These are phyloP conservation scores for Eutrema salsugineum DNA, from an alignment of 441 rosid genomes.

Conservation along the genomic window DNA sequence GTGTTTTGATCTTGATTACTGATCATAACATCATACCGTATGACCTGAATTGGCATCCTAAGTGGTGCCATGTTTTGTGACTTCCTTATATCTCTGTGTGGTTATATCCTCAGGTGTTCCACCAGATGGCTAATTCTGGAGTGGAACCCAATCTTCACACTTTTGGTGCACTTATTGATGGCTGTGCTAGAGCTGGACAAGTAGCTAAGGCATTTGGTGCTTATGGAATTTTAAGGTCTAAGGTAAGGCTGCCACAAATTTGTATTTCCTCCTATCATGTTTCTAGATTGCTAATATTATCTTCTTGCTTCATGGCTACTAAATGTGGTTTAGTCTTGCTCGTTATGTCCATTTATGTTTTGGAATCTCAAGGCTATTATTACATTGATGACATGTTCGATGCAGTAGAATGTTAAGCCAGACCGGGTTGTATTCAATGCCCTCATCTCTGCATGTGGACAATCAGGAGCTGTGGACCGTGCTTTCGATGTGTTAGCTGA, in stretches of 20 bases:
- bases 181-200: slow-evolving; percentile 96
- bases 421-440: slow-evolving; percentile 98
- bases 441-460: slow-evolving; percentile 94
- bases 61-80: not conserved
- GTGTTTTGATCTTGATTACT: not conserved
- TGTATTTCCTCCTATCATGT: not conserved
- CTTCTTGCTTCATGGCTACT: slow-evolving; percentile 8
- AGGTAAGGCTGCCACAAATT: slow-evolving; percentile 49
- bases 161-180: slow-evolving; percentile 94
- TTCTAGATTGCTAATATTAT: not conserved
- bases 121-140: slow-evolving; percentile 88
- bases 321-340: not conserved
- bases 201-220: slow-evolving; percentile 99
- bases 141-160: slow-evolving; percentile 90
- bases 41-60: not conserved
- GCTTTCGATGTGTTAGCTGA: slow-evolving; percentile 97
- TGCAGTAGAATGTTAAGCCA: slow-evolving; percentile 98
- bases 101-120: slow-evolving; percentile 61
- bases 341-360: slow-evolving; percentile 13
- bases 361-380: slow-evolving; percentile 29
- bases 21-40: not conserved
- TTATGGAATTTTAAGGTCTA: slow-evolving; percentile 93
- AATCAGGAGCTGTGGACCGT: slow-evolving; percentile 93
- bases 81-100: slow-evolving; percentile 2
- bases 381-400: slow-evolving; percentile 46